These are phyloP conservation scores for Tylopilus intermedius DNA, from an alignment of 768 basidiomycete species.

Conservation along the genomic window DNA sequence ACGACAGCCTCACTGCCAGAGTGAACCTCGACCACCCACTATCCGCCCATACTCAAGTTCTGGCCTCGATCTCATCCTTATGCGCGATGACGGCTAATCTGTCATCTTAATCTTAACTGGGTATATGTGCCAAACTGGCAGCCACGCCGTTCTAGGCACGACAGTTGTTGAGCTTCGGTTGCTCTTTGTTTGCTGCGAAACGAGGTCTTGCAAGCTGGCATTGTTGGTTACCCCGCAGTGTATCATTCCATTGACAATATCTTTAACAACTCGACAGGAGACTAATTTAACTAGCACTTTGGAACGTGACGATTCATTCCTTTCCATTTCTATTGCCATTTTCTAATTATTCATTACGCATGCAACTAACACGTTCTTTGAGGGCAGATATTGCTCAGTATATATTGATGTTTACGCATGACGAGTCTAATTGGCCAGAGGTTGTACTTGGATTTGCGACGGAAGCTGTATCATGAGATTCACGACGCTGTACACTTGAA, in stretches of 20 bases:
- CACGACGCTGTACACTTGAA: slow-evolving; percentile 1
- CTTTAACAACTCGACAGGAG: slow-evolving; percentile 11
- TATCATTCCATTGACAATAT: slow-evolving; percentile 19
- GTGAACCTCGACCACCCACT: slow-evolving; percentile 12
- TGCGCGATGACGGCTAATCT: slow-evolving; percentile 17
- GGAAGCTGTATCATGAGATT: slow-evolving; percentile 18
- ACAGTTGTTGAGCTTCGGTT: background rate
- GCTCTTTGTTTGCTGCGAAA: slow-evolving; percentile 5
- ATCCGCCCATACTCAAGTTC: slow-evolving; percentile 10
- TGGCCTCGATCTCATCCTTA: slow-evolving; percentile 15
- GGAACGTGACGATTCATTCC: slow-evolving; percentile 3
- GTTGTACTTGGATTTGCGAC: slow-evolving; percentile 14
- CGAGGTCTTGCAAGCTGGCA: slow-evolving; percentile 9
- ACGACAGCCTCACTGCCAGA: slow-evolving; percentile 14
- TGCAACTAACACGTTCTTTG: slow-evolving; percentile 15
- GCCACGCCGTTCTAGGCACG: slow-evolving; percentile 6
- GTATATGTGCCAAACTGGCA: slow-evolving; percentile 15
- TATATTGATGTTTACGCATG: slow-evolving; percentile 14
- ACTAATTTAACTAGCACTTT: slow-evolving; percentile 19
- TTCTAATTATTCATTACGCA: slow-evolving; percentile 10
- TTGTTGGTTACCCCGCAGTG: slow-evolving; percentile 12
- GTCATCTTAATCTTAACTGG: slow-evolving; percentile 24
- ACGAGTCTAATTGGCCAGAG: slow-evolving; percentile 2
- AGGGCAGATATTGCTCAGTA: slow-evolving; percentile 12
- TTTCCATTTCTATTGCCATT: background rate